Evolutionary conservation across 164 flowering plant genomes (phyloP).

Genomic region (Magnolia officinalis): DNA sequence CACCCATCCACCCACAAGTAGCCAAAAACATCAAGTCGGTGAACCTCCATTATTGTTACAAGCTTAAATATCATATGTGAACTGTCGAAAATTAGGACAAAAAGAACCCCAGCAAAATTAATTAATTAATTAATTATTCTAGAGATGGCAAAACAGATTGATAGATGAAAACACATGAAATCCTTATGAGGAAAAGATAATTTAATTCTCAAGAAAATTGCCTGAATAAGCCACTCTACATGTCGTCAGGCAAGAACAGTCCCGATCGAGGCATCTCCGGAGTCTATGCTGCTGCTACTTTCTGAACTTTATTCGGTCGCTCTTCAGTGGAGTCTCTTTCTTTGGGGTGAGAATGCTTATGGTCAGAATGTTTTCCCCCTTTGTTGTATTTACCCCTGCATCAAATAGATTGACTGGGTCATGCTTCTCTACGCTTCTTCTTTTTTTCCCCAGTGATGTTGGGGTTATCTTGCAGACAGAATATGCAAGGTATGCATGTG

Average conservation of each 20-base stretch:
- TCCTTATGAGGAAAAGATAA: background rate
- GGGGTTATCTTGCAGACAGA: background rate
- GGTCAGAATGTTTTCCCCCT: slow-evolving; percentile 34
- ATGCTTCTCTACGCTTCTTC: background rate
- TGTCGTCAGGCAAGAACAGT: background rate
- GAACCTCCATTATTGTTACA: too few species aligned
- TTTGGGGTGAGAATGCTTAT: slow-evolving; percentile 44
- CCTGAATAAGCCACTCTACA: background rate
- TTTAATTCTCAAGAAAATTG: background rate
- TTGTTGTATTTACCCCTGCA: slow-evolving; percentile 49
- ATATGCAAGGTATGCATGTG: background rate
- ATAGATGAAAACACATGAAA: background rate
- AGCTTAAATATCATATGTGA: too few species aligned
- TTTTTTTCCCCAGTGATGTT: background rate
- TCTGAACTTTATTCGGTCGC: slow-evolving; percentile 60
- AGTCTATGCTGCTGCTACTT: slow-evolving; percentile 31
- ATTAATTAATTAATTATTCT: background rate
- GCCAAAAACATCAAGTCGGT: too few species aligned
- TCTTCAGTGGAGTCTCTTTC: slow-evolving; percentile 31
- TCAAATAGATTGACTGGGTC: background rate
- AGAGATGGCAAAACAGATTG: background rate
- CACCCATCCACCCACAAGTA: too few species aligned
- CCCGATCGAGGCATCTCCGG: background rate
- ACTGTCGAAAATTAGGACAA: too few species aligned
- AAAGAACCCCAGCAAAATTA: background rate